Evolutionary conservation across 1,139 yeast genomes (phyloP), one percentile per base, ranked within the genome.

Genomic region (Nakaseomyces delphensis): DNA sequence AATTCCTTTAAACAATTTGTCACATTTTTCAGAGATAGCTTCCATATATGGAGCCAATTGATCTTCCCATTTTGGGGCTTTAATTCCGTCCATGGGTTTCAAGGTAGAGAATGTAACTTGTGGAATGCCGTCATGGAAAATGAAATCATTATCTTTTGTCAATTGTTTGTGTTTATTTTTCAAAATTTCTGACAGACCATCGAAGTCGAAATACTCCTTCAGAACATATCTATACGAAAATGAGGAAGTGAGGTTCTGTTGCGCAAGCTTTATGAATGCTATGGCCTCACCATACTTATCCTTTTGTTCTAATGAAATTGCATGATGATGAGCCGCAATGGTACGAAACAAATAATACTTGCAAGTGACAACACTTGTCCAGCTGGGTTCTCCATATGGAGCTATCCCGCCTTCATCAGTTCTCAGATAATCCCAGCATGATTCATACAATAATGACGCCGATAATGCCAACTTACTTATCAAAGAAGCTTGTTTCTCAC

Each of bases 91-190:
- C 71, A 87, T 69, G 0, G 83, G 76, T 49, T 83, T 77, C 8
- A 86, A 69, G 11, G 72, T 77, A 11, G 68, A 65, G 9, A 84
- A 56, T 1, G 79, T 68, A 3, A 73, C 66, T 13, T 76, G 70
- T 0, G 95, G 95, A 11, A 89, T 68, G 2, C 71, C 59, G 21
- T 82, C 89, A 60, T 91, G 95, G 55, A 84, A 91, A 37, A 91
- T 85, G 55, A 79, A 80, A 57, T 91, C 96, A 56, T 91, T 91
- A 56, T 91, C 97, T 53, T 83, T 85, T 28, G 72, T 77, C 48
- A 83, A 59, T 8, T 72, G 49, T 42, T 53, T 54, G 11, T 49
- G 37, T 41, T 62, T 59, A n/a, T 55, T 59, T 13, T 61, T 62
- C 3, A 60, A 48, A 5, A 49, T 42, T 2, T 56, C 46, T 32